Percentiles rank a stretch among this genome's conserved stretches.
phyloP scores from a whole-genome alignment of 768 basidiomycete genomes.

The Podaxis rugospora region DNA sequence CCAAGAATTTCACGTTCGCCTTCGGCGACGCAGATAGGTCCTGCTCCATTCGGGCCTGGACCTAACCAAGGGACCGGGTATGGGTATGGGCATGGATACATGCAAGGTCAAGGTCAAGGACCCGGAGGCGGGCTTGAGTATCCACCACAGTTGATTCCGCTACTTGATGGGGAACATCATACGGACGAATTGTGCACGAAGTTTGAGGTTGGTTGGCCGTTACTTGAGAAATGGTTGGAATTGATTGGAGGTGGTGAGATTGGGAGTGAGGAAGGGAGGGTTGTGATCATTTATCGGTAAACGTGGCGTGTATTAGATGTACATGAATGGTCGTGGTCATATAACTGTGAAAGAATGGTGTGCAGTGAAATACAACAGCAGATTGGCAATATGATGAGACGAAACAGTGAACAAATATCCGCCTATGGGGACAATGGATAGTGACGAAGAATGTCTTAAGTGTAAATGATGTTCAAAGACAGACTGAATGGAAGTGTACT shows the following conservation, averaged over 20 bases:
- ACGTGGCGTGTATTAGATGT: not conserved
- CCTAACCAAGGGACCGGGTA: conserved; percentile 4
- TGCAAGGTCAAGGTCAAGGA: not conserved
- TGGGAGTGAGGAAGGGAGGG: conserved; percentile 65
- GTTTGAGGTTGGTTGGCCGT: conserved; percentile 82
- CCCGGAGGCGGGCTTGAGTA: conserved; percentile 20
- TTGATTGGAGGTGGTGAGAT: conserved; percentile 57
- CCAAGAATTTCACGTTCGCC: conserved; percentile 54
- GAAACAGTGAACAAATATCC: not conserved
- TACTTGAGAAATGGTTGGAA: conserved; percentile 69
- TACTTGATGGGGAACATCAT: conserved; percentile 88
- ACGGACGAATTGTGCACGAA: conserved; percentile 84
- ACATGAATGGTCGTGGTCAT: not conserved
- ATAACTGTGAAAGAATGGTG: not conserved
- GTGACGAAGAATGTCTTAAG: conserved; percentile 6
- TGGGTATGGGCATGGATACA: not conserved
- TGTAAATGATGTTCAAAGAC: conserved; percentile 59
- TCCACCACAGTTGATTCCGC: conserved; percentile 50
- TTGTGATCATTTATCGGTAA: conserved; percentile 75
- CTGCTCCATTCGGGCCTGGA: not conserved
- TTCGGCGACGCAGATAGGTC: conserved; percentile 37
- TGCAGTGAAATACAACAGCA: not conserved
- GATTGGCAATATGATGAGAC: too few species aligned
- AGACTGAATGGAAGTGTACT: conserved; percentile 83
- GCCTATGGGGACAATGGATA: not conserved